Percentiles rank a stretch among this genome's conserved stretches.
phyloP scores from a whole-genome alignment of 176 grass and related monocot genomes.

The Avena sativa region DNA sequence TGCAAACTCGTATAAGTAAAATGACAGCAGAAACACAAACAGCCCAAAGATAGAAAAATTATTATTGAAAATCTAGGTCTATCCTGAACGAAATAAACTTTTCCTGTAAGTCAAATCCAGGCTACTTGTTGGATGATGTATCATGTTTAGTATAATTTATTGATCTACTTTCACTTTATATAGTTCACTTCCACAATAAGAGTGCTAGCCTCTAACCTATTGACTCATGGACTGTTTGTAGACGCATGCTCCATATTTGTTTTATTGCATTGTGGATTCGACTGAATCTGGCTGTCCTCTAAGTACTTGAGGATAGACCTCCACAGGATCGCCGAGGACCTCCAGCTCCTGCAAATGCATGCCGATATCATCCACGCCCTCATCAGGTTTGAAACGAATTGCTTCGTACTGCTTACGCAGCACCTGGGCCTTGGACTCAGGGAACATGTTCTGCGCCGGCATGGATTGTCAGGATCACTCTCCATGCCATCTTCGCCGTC shows the following conservation, averaged over 20 bases:
- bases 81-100: neutral
- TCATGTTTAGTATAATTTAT: neutral
- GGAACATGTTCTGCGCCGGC: neutral
- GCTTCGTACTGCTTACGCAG: neutral
- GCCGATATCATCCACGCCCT: neutral
- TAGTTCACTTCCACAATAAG: neutral
- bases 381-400: neutral
- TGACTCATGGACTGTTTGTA: neutral
- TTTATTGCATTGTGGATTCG: neutral
- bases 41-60: neutral
- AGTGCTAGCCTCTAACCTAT: neutral
- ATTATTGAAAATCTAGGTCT: neutral
- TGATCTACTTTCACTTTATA: neutral
- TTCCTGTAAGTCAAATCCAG: neutral
- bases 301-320: neutral
- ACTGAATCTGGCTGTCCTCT: too few relatives aligned
- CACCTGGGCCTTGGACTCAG: neutral
- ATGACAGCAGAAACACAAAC: neutral
- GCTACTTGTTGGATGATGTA: neutral
- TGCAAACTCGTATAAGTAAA: constrained; percentile 30
- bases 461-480: neutral
- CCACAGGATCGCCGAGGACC: neutral
- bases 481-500: neutral
- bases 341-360: neutral
- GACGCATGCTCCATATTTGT: neutral